Conservation (phyloP, 768 basidiomycete species). For the Phylloporus sp. region DNA sequence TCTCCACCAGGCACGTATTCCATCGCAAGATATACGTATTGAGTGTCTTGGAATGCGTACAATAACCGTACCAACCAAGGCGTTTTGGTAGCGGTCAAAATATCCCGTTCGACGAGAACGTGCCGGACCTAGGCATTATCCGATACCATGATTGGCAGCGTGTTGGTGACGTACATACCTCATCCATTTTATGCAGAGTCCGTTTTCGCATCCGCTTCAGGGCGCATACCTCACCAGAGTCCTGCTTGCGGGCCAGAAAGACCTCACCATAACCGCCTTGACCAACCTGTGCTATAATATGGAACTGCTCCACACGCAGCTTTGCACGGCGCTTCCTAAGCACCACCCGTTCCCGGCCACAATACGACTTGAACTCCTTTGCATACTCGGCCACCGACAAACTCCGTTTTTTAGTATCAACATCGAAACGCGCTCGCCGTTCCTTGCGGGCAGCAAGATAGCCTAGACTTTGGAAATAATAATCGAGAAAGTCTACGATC, state of each 20-base stretch:
- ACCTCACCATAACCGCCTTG: slow-evolving; percentile 99
- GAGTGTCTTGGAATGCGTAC: slow-evolving; percentile 94
- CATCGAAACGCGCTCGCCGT: slow-evolving; percentile 76
- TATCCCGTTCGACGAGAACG: slow-evolving; percentile 96
- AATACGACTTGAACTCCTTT: slow-evolving; percentile 90
- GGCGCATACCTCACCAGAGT: slow-evolving; percentile 95
- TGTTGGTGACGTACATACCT: slow-evolving; percentile 53
- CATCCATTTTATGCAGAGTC: slow-evolving; percentile 97
- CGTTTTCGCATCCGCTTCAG: slow-evolving; percentile 97
- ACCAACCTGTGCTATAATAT: slow-evolving; percentile 97
- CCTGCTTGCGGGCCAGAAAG: slow-evolving; percentile 90
- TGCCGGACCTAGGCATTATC: slow-evolving; percentile 71
- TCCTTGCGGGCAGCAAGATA: slow-evolving; percentile 86
- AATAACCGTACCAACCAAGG: slow-evolving; percentile 94
- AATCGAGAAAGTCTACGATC: slow-evolving; percentile 85
- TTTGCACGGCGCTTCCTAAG: slow-evolving; percentile 92
- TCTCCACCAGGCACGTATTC: slow-evolving; percentile 99
- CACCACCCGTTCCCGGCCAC: slow-evolving; percentile 88
- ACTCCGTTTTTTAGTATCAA: slow-evolving; percentile 70
- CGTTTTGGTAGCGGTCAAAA: slow-evolving; percentile 94
- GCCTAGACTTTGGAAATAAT: slow-evolving; percentile 94
- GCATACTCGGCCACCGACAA: slow-evolving; percentile 51
- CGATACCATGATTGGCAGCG: neutral
- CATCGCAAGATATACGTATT: slow-evolving; percentile 95
- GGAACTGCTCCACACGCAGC: slow-evolving; percentile 90